Base-by-base conservation (phyloP, 352 stramenopile species). In the Phytophthora kernoviae region DNA sequence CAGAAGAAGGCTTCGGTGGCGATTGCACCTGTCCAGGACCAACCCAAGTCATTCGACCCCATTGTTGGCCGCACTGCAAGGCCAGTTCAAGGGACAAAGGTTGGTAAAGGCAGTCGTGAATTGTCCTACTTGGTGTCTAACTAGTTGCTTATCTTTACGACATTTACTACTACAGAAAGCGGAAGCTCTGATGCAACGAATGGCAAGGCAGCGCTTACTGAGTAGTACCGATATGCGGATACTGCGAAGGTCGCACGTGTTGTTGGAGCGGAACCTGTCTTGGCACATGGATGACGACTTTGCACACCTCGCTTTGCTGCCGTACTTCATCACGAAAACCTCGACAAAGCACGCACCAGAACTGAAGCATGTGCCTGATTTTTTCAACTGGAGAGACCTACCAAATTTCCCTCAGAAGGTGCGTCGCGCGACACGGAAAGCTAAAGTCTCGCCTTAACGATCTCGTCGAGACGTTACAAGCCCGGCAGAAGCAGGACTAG, bases 221-320 rank as follows among this genome's bases (percentile, higher is more conserved):
- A 88, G 63, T 14, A 72, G 61, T 17, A 68, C 47, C 8, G 84
- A 93, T 40, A 54, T 77, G 10, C 48, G 70, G 12, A 69, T 84
- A 14, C 20, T 93, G 39, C 67, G 71, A 21, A 62, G 70, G 37
- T 85, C 79, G 15, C 77, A 75, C 26, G 63, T 90, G 53, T 68
- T 91, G 59, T 71, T 93, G 15, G 68, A 73, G 30, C 79, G 84
- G 32, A 93, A 88, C 42, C 54, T 93, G 40, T 43, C 49, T 5
- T 62, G 62, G 39, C 67, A 84, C 62, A 58, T 87, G 52, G 81
- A 88, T 42, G 56, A 61, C 17, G 80, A 90, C 46, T 84, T 93
- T 22, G 67, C 54, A 8, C 71, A 76, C 20, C 55, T 90, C 24
- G 73, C 68, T n/a, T 61, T 93, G 24, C 69, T 85, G 66, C 81